A percentile compares a stretch with the other conserved stretches of the same genome.
Conservation (phyloP, 768 basidiomycete genomes). For the Galerina sulciceps region DNA sequence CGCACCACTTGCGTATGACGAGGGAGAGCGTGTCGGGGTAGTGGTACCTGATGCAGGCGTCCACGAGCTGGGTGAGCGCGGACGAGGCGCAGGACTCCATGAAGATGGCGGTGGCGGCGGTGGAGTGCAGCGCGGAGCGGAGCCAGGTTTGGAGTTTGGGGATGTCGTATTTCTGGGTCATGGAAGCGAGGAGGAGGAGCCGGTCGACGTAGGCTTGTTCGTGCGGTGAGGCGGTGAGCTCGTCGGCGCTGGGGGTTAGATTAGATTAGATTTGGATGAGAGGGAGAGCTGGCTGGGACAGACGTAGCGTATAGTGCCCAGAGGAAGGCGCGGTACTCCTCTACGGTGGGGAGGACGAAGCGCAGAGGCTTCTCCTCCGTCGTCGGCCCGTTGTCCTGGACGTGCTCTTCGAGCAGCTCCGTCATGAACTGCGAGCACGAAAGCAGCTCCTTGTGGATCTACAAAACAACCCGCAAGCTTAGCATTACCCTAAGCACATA, state of each 20-base stretch:
- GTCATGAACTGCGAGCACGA: constrained; percentile 23
- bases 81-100: constrained; percentile 38
- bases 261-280: not conserved
- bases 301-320: constrained; percentile 59
- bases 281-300: constrained; percentile 21
- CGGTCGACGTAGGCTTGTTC: constrained; percentile 43
- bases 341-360: constrained; percentile 45
- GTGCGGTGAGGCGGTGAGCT: constrained; percentile 45
- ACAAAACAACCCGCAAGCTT: not conserved
- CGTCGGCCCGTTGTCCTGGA: constrained; percentile 14
- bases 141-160: constrained; percentile 50
- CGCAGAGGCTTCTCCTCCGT: constrained; percentile 41
- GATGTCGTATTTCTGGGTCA: constrained; percentile 54
- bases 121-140: constrained; percentile 35
- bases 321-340: constrained; percentile 55
- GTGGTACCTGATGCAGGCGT: constrained; percentile 26
- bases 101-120: constrained; percentile 28
- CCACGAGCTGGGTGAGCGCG: constrained; percentile 33
- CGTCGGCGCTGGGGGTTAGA: constrained; percentile 39
- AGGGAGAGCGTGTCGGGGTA: constrained; percentile 24
- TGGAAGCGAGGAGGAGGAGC: constrained; percentile 47
- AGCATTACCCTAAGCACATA: not conserved
- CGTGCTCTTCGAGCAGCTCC: constrained; percentile 7
- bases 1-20: constrained; percentile 32
- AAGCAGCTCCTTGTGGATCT: constrained; percentile 29